Conservation (phyloP, 2,329 filamentous ascomycete genomes). For the Botryotinia narcissicola region DNA sequence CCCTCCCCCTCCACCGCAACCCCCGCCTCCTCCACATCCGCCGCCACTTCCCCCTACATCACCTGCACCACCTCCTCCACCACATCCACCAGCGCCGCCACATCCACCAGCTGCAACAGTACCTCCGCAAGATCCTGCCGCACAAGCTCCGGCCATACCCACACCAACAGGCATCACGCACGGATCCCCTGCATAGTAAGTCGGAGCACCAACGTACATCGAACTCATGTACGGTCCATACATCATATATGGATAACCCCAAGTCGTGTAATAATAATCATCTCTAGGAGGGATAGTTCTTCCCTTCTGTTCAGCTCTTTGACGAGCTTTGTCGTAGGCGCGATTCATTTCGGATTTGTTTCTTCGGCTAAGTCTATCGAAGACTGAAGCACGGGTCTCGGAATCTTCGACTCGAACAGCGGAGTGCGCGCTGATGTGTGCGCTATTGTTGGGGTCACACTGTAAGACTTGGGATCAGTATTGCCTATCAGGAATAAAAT, state of each 20-base stretch:
- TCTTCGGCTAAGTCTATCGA: slow-evolving; percentile 33
- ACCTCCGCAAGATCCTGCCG: slow-evolving; percentile 49
- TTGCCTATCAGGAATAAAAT: not conserved
- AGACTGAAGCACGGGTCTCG: slow-evolving; percentile 31
- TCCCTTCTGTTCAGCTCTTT: slow-evolving; percentile 50
- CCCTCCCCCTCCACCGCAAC: not conserved
- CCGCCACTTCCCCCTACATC: slow-evolving; percentile 1
- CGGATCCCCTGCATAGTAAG: slow-evolving; percentile 49
- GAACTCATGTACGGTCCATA: slow-evolving; percentile 47
- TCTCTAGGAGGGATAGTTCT: slow-evolving; percentile 48
- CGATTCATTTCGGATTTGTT: slow-evolving; percentile 47
- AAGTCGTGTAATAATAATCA: slow-evolving; percentile 44
- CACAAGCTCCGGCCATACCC: slow-evolving; percentile 45
- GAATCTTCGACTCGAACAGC: slow-evolving; percentile 48
- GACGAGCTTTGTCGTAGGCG: slow-evolving; percentile 55
- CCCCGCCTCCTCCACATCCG: not conserved
- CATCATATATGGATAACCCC: slow-evolving; percentile 53
- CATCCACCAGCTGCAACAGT: slow-evolving; percentile 43
- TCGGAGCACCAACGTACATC: slow-evolving; percentile 41
- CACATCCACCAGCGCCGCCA: slow-evolving; percentile 38
- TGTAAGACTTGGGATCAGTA: not conserved
- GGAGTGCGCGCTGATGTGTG: slow-evolving; percentile 74
- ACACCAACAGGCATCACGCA: slow-evolving; percentile 38
- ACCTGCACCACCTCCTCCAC: slow-evolving; percentile 16
- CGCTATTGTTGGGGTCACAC: slow-evolving; percentile 55